Evolutionary conservation across 805 yeast species (phyloP).

Genomic region (Cyberlindnera japonica): DNA sequence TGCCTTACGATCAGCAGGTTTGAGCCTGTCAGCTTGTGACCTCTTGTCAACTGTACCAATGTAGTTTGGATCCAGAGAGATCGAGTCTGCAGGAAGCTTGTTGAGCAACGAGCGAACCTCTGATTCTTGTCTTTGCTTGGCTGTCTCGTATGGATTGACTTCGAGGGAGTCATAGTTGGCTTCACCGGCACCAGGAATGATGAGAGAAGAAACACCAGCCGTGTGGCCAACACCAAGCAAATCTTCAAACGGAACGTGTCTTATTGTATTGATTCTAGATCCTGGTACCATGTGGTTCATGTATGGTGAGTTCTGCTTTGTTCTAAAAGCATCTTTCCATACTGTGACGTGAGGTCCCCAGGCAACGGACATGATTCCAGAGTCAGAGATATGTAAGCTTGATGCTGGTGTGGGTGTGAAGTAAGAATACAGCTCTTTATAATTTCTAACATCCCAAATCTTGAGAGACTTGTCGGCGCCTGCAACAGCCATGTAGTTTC

Average conservation of each 20-base stretch:
- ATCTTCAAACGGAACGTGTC: constrained; percentile 95
- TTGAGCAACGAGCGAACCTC: constrained; percentile 85
- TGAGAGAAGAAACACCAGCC: constrained; percentile 73
- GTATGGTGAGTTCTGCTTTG: constrained; percentile 78
- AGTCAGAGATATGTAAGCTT: constrained; percentile 76
- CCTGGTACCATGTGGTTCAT: constrained; percentile 88
- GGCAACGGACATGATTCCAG: constrained; percentile 82
- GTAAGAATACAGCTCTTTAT: constrained; percentile 61
- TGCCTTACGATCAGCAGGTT: constrained; percentile 53
- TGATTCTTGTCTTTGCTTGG: constrained; percentile 87
- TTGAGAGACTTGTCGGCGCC: constrained; percentile 83
- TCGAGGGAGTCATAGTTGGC: constrained; percentile 95
- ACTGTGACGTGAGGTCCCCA: constrained; percentile 95
- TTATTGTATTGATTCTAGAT: constrained; percentile 59
- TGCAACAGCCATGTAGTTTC: constrained; percentile 89
- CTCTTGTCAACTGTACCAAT: constrained; percentile 82
- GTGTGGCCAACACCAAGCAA: constrained; percentile 85
- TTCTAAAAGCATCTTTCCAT: constrained; percentile 81
- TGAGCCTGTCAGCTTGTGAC: constrained; percentile 59
- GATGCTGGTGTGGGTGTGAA: constrained; percentile 83
- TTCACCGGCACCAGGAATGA: constrained; percentile 97
- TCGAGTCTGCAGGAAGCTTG: constrained; percentile 89
- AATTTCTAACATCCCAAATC: constrained; percentile 90
- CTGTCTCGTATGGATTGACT: constrained; percentile 86
- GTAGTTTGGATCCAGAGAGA: constrained; percentile 80